These are phyloP conservation scores for Stagonosporopsis rhizophila DNA, from an alignment of 2,329 filamentous ascomycete species.

Conservation along the genomic window DNA sequence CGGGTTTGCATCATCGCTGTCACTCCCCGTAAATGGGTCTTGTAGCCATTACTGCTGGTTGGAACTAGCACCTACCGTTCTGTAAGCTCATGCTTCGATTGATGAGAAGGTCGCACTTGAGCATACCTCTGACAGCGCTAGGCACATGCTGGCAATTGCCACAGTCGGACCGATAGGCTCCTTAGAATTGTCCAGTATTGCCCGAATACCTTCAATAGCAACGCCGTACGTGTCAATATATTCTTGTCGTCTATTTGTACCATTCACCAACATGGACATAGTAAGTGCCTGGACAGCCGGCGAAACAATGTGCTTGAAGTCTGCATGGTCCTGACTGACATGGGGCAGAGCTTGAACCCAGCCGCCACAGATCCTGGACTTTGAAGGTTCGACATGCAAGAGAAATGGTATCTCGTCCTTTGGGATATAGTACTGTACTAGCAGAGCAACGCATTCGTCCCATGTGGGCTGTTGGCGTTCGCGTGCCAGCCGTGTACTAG, in stretches of 20 bases:
- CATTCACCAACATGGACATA: constrained; percentile 5
- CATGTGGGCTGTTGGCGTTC: background rate
- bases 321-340: constrained; percentile 2
- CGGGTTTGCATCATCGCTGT: constrained; percentile 7
- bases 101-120: background rate
- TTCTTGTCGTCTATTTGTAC: background rate
- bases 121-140: constrained; percentile 9
- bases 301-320: background rate
- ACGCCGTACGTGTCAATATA: constrained; percentile 8
- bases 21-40: constrained; percentile 2
- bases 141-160: constrained; percentile 10
- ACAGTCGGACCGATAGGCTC: constrained; percentile 1
- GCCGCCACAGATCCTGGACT: constrained; percentile 12
- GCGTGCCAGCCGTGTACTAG: too few species aligned
- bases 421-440: constrained; percentile 11
- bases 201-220: constrained; percentile 8
- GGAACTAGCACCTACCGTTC: background rate
- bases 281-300: constrained; percentile 11
- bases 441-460: constrained; percentile 6
- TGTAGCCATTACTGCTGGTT: background rate
- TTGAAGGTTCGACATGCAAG: constrained; percentile 4
- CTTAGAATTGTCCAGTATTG: background rate
- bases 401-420: constrained; percentile 10
- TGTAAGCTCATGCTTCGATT: background rate
- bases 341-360: constrained; percentile 13